Evolutionary conservation across 306 rosid species (phyloP), one percentile per base, ranked within the genome.

Genomic region (Ochetophila trinervis): DNA sequence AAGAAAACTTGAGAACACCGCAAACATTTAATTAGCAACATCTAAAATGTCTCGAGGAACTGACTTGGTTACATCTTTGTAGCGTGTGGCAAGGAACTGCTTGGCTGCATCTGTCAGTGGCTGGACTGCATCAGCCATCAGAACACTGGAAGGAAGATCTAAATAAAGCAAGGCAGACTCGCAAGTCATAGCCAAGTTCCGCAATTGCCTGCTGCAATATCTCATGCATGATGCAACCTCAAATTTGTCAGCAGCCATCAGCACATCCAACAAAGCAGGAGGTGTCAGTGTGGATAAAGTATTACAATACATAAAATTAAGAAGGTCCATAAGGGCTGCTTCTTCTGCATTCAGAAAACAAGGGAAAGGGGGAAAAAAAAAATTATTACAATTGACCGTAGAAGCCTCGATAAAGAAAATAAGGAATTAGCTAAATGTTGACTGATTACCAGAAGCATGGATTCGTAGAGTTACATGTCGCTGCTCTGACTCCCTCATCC

Each of bases 221-320:
- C 78, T 81, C 74, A 81, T 67, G 73, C 89, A 85, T 0, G 84
- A 85, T 7, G 64, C 82, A 22, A 81, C 89, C 70, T 76, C 83
- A 71, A 69, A 85, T 61, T 79, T 82, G 76, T 79, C 81, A 66
- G 89, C 89, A 56, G 66, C 89, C 77, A 79, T 71, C 45, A 85
- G 65, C 48, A 82, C 80, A 57, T 85, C 85, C 76, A 85, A 62
- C 63, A 85, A 19, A 16, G 71, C 74, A 64, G 79, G 55, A 56
- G 74, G 21, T 18, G 82, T 60, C 19, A 14, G 59, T 12, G 22
- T 55, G 15, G 83, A 57, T 55, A 85, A 69, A 27, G 82, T 67
- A 62, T 74, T 81, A 44, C 70, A 67, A 63, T 79, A 81, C 70
- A 85, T 81, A 52, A 85, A 85, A 60, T 70, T 76, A 61, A 85